Base-by-base conservation (phyloP, 2,329 filamentous ascomycete species). In the Gnomoniopsis sp. region DNA sequence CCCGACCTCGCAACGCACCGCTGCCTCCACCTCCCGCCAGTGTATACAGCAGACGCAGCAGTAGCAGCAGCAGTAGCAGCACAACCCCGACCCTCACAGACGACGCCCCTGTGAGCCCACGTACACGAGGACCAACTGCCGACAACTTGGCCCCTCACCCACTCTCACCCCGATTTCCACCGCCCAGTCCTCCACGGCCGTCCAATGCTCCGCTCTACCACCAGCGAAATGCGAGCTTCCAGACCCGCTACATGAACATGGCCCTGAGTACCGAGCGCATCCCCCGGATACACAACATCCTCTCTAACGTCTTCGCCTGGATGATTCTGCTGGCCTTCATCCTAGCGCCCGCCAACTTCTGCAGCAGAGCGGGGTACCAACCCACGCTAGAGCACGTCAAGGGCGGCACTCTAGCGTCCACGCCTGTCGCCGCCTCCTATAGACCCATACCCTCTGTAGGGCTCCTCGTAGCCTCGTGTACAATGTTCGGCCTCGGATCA, bases 291-390 rank as follows among this genome's bases (percentile, higher is more conserved):
- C 77, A 81, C 70, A 83, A 79, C 68, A 71, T 81, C 54, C 69
- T 79, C 21, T 75, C 76, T 51, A 71, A 72, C 11, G 62, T 74
- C n/a, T 78, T 73, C 57, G 70, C 74, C 4, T 84, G 76, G 78
- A 71, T 81, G 49, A 72, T 84, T 2, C 74, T 84, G 1, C 77
- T 77, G 0, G 80, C 80, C 30, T 84, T 82, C 69, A 71, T 83
- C 17, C 72, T 83, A 46, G 75, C 81, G 38, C 79, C 80, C 0
- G 79, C 77, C 6, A 81, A 78, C 0, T 84, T 82, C 65, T 80
- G 76, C 41, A 75, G 71, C 34, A 68, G 51, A 8, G 47, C 50
- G 12, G 44, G 26, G 8, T 26, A 1, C 38, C 53, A n/a, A 21
- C 21, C 49, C 17, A 21, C 11, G 15, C 34, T 34, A 2, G 38